These are phyloP conservation scores for Gyromitra esculenta DNA, from an alignment of 2,329 filamentous ascomycete species.

Conservation along the genomic window DNA sequence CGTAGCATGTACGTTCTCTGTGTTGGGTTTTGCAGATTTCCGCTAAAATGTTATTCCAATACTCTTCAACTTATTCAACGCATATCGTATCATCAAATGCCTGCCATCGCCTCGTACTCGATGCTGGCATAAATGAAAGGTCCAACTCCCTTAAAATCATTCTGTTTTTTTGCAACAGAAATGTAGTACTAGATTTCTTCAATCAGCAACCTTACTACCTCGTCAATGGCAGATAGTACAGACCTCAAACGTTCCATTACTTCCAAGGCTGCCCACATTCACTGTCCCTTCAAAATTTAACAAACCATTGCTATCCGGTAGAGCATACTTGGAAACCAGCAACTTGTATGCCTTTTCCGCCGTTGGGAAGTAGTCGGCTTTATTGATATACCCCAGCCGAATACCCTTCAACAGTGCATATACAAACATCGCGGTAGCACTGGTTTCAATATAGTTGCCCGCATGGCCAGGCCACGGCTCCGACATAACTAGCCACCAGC, in stretches of 20 bases:
- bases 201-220: conserved; percentile 48
- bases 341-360: conserved; percentile 63
- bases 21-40: background rate
- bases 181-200: conserved; percentile 62
- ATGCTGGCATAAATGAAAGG: conserved; percentile 62
- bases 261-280: conserved; percentile 65
- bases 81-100: background rate
- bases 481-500: conserved; percentile 70
- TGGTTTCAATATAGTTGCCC: conserved; percentile 71
- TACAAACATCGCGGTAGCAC: conserved; percentile 69
- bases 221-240: conserved; percentile 48
- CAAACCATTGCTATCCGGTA: conserved; percentile 64
- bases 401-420: conserved; percentile 66
- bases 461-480: conserved; percentile 63
- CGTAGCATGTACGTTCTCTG: background rate
- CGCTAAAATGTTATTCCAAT: background rate
- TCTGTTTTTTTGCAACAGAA: conserved; percentile 60
- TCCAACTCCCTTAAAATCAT: conserved; percentile 61
- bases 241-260: conserved; percentile 66
- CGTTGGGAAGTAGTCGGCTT: conserved; percentile 59
- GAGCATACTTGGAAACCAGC: conserved; percentile 64
- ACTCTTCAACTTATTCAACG: background rate
- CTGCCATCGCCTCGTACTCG: conserved; percentile 56
- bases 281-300: conserved; percentile 67
- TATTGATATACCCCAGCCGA: conserved; percentile 60